Evolutionary conservation across 2,329 filamentous ascomycete genomes (phyloP).

Genomic region (Apiospora hydei): DNA sequence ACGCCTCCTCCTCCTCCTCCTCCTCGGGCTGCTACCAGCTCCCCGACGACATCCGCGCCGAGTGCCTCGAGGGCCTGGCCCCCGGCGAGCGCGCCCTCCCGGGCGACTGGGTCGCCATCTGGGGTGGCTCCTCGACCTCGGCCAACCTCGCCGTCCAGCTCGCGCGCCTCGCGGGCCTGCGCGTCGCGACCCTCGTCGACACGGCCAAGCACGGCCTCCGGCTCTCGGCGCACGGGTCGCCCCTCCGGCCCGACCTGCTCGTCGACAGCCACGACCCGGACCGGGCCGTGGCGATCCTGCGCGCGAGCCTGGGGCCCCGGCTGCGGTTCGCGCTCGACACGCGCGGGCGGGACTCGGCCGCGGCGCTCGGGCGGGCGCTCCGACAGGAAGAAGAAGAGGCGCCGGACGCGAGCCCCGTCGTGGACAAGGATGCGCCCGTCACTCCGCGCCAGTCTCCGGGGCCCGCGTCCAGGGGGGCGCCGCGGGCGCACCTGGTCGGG

Average conservation of each 20-base stretch:
- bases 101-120: slow-evolving; percentile 77
- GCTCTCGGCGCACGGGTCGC: slow-evolving; percentile 53
- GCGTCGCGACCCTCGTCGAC: slow-evolving; percentile 72
- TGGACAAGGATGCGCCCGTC: slow-evolving; percentile 43
- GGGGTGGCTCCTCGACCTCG: slow-evolving; percentile 77
- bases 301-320: slow-evolving; percentile 61
- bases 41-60: slow-evolving; percentile 66
- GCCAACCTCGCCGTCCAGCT: slow-evolving; percentile 73
- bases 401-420: slow-evolving; percentile 30
- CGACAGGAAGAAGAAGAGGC: slow-evolving; percentile 31
- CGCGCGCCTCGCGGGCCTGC: slow-evolving; percentile 69
- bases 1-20: slow-evolving; percentile 50
- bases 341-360: slow-evolving; percentile 68
- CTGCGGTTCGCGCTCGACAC: slow-evolving; percentile 76
- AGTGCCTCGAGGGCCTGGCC: slow-evolving; percentile 65
- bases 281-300: slow-evolving; percentile 71
- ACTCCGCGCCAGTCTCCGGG: slow-evolving; percentile 44
- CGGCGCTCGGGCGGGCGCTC: slow-evolving; percentile 62
- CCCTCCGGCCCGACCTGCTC: slow-evolving; percentile 64
- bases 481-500: slow-evolving; percentile 67
- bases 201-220: slow-evolving; percentile 69
- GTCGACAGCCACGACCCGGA: slow-evolving; percentile 72
- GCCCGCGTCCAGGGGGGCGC: slow-evolving; percentile 34
- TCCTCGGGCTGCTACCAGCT: slow-evolving; percentile 43
- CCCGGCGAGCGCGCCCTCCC: slow-evolving; percentile 59